phyloP scores from a whole-genome alignment of 23 red algal genomes.

The Gracilariopsis chorda region DNA sequence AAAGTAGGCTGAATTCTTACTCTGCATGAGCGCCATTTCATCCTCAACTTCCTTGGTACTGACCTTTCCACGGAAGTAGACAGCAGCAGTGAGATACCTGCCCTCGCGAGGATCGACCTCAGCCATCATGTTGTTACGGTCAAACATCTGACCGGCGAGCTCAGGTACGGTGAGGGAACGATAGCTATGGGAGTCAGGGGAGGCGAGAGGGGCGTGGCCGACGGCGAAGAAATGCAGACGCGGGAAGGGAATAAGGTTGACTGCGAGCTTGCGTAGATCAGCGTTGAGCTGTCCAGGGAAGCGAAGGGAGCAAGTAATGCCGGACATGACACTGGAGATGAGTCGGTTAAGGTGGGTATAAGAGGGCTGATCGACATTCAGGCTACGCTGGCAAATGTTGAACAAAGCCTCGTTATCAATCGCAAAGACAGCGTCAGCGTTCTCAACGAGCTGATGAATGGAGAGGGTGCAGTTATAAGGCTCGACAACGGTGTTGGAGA shows the following conservation, averaged over 20 bases:
- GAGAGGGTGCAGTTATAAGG: conserved; percentile 99
- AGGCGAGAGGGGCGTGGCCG: conserved; percentile 80
- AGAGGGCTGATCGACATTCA: conserved; percentile 77
- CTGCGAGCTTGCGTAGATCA: conserved; percentile 97
- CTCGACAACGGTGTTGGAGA: conserved; percentile 97
- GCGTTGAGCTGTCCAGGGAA: conserved; percentile 99
- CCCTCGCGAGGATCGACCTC: conserved; percentile 97
- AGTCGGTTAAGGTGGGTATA: conserved; percentile 96
- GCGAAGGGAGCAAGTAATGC: conserved; percentile 97
- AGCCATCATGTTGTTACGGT: conserved; percentile 97
- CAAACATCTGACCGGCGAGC: conserved; percentile 95
- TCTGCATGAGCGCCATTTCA: conserved; percentile 94
- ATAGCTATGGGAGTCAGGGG: conserved; percentile 66
- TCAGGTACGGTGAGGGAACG: conserved; percentile 77
- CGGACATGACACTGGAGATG: conserved; percentile 96
- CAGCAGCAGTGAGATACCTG: conserved; percentile 98
- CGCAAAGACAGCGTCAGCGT: conserved; percentile 97
- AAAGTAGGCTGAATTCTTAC: conserved; percentile 95
- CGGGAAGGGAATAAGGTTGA: conserved; percentile 98
- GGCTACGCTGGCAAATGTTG: conserved; percentile 91
- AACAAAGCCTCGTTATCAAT: conserved; percentile 99
- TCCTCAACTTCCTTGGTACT: conserved; percentile 99
- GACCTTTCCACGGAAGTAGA: conserved; percentile 98
- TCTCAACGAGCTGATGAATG: conserved; percentile 98
- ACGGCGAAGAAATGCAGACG: conserved; percentile 99